Base-by-base conservation (phyloP, 2,329 filamentous ascomycete species). In the Coniella lustricola region DNA sequence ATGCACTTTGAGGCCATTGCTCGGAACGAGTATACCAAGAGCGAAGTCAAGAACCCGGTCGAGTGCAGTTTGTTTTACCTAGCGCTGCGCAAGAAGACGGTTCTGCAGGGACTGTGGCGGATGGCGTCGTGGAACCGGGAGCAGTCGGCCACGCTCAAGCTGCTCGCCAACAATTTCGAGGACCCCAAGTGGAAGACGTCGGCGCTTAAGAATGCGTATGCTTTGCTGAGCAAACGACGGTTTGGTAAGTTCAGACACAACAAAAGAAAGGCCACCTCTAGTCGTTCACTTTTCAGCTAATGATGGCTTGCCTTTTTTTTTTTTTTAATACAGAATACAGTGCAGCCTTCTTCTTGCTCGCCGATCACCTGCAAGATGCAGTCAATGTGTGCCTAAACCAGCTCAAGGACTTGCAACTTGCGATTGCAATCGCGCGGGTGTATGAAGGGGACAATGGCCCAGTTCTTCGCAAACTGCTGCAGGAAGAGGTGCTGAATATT, bases 161-260 rank as follows among this genome's bases (percentile, higher is more conserved):
- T 98, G 25, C 72, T 98, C 18, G 77, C 84, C n/a, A 94, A 96
- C 60, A 90, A 97, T 63, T 98, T 98, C 64, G 75, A 81, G 3
- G 87, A 95, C 53, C 76, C 83, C 1, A 85, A 87, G 57, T 97
- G 93, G 87, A 86, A 80, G 63, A 95, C 87, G 1, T 82, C 88
- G 4, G 93, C 93, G 0, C 71, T 95, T 51, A 98, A 98, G 67
- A 98, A 98, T 63, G 93, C 93, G 0, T 98, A 96, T 67, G 91
- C 93, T 3, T 68, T 98, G 47, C 83, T 98, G 62, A 93, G 91
- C 55, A 94, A 90, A 66, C 79, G 89, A 38, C 77, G 93, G 43
- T 96, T 96, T 63, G 80, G 85, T 89, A 66, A 61, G 75, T 60
- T n/a, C n/a, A n/a, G n/a, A n/a, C 12, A 34, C 31, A 3, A 7